Percentiles rank a stretch among this genome's conserved stretches.
phyloP scores from a whole-genome alignment of 495 filamentous ascomycete species.

The Trichodelitschia bisporula region DNA sequence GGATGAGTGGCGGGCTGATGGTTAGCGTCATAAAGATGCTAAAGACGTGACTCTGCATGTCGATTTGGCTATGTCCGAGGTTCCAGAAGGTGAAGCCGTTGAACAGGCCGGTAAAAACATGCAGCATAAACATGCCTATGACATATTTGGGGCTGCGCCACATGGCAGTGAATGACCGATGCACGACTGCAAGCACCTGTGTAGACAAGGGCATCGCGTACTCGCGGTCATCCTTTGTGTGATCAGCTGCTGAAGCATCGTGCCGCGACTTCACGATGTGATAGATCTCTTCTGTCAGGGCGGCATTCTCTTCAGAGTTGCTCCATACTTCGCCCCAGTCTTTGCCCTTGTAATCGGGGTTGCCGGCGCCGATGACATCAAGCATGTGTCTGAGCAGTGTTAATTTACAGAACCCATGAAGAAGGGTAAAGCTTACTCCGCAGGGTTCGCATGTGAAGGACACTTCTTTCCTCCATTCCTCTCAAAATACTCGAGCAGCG shows the following conservation, averaged over 20 bases:
- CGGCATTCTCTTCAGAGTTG: conserved; percentile 18
- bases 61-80: conserved; percentile 27
- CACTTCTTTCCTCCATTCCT: conserved; percentile 34
- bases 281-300: conserved; percentile 9
- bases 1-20: conserved; percentile 33
- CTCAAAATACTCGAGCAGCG: conserved; percentile 38
- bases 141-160: conserved; percentile 12
- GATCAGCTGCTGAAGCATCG: conserved; percentile 1
- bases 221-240: conserved; percentile 8
- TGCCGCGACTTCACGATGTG: conserved; percentile 6
- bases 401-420: too few species aligned
- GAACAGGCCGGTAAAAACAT: conserved; percentile 38
- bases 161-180: conserved; percentile 9
- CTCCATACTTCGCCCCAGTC: conserved; percentile 38
- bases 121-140: conserved; percentile 28
- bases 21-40: conserved; percentile 50
- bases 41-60: conserved; percentile 41
- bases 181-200: conserved; percentile 8
- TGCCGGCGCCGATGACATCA: conserved; percentile 37
- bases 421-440: too few species aligned
- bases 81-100: conserved; percentile 43
- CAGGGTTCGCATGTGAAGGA: conserved; percentile 31
- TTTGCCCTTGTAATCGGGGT: conserved; percentile 33
- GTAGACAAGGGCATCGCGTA: conserved; percentile 9
- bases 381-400: too few species aligned